Conservation (phyloP, 768 basidiomycete species). For the Trametes villosa region DNA sequence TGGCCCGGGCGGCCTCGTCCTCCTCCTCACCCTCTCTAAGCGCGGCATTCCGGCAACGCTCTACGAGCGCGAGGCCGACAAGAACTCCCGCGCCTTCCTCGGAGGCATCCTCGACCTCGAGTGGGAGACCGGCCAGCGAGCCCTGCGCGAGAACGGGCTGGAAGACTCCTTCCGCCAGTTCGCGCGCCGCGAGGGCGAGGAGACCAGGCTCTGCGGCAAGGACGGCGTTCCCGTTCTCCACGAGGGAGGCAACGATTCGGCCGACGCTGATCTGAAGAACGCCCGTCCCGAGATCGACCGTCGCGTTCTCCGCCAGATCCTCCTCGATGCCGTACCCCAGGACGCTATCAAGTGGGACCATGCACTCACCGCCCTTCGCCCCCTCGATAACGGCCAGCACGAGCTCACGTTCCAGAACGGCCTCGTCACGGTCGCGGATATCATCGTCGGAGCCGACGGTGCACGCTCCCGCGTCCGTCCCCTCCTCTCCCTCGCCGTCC, state of each 20-base stretch:
- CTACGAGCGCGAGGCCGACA: constrained; percentile 9
- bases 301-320: constrained; percentile 8
- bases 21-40: constrained; percentile 10
- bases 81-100: not conserved
- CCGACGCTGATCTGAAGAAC: not conserved
- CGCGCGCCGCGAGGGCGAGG: constrained; percentile 9
- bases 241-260: not conserved
- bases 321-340: constrained; percentile 26
- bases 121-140: constrained; percentile 12
- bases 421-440: constrained; percentile 9
- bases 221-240: not conserved
- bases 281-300: constrained; percentile 11
- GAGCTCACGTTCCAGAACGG: constrained; percentile 6
- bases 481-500: constrained; percentile 35
- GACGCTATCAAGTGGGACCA: constrained; percentile 46
- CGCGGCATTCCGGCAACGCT: constrained; percentile 14
- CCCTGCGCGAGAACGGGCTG: constrained; percentile 17
- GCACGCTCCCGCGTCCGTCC: constrained; percentile 44
- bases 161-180: not conserved
- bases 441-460: constrained; percentile 46
- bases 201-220: not conserved
- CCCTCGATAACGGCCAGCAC: constrained; percentile 31
- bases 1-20: constrained; percentile 1
- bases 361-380: constrained; percentile 38
- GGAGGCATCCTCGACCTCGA: constrained; percentile 15